Evolutionary conservation across 768 basidiomycete genomes (phyloP).

Genomic region (Boletus fagicola): DNA sequence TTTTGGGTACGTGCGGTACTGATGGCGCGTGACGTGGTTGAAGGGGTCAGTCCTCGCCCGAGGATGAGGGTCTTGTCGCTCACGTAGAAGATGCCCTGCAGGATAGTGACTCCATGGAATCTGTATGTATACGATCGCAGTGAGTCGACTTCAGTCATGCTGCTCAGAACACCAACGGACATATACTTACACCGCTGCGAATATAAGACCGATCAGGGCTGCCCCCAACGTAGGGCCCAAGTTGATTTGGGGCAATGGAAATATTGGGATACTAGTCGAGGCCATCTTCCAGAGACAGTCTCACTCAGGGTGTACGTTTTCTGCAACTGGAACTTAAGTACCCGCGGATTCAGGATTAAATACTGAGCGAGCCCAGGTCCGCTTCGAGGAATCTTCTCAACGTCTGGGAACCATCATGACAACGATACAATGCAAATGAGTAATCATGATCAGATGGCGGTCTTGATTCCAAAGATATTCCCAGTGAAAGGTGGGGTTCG

Average conservation of each 20-base stretch:
- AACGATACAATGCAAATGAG: too few relatives aligned
- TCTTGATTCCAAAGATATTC: not conserved
- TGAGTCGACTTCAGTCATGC: not conserved
- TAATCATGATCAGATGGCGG: not conserved
- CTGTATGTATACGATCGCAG: not conserved
- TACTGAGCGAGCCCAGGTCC: not conserved
- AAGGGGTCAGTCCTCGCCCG: not conserved
- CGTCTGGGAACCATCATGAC: not conserved
- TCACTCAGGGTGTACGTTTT: not conserved
- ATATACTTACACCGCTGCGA: not conserved
- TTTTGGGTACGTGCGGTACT: not conserved
- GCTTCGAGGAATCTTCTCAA: too few relatives aligned
- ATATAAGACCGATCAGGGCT: not conserved
- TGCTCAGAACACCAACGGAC: not conserved
- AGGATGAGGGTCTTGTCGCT: not conserved
- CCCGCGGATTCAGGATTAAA: not conserved
- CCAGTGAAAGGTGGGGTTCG: too few relatives aligned
- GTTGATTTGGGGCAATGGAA: not conserved
- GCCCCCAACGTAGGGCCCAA: not conserved
- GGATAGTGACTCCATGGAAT: not conserved
- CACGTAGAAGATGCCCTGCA: not conserved
- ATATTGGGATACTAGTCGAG: not conserved
- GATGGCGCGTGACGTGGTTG: not conserved
- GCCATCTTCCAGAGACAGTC: not conserved
- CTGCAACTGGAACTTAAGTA: not conserved